Percentiles rank a stretch among this genome's conserved stretches.
Evolutionary conservation across 2,329 filamentous ascomycete species (phyloP).

Genomic region (Aspergillus hortae): DNA sequence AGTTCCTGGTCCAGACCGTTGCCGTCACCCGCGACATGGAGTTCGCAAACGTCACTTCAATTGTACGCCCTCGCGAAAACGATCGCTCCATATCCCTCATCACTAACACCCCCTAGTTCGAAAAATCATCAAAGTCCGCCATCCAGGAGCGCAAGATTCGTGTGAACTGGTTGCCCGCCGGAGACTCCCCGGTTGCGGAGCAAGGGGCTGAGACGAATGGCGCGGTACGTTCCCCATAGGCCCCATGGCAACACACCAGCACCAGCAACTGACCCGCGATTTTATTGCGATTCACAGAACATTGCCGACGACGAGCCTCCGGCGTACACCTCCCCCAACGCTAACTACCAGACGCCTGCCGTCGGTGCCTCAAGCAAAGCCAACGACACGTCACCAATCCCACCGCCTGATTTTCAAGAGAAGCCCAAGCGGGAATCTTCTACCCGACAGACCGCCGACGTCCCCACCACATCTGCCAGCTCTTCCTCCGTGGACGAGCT

Average conservation of each 20-base stretch:
- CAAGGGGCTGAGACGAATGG: slow-evolving; percentile 31
- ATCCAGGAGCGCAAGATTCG: slow-evolving; percentile 96
- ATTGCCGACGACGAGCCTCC: slow-evolving; percentile 46
- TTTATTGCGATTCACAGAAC: slow-evolving; percentile 18
- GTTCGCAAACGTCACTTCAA: slow-evolving; percentile 71
- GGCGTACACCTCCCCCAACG: slow-evolving; percentile 55
- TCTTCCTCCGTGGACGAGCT: slow-evolving; percentile 59
- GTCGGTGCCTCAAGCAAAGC: slow-evolving; percentile 41
- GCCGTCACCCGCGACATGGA: slow-evolving; percentile 79
- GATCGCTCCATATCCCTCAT: not conserved
- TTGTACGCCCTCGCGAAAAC: slow-evolving; percentile 57
- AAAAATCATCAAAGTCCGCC: slow-evolving; percentile 69
- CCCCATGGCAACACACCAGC: not conserved
- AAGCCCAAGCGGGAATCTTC: slow-evolving; percentile 34
- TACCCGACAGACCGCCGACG: slow-evolving; percentile 37
- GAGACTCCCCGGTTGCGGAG: slow-evolving; percentile 39
- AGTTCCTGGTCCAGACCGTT: slow-evolving; percentile 94
- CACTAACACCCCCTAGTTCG: slow-evolving; percentile 54
- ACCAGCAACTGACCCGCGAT: not conserved
- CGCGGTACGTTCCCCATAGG: slow-evolving; percentile 25
- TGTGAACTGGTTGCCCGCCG: slow-evolving; percentile 74
- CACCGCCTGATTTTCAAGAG: slow-evolving; percentile 34
- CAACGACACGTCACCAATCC: slow-evolving; percentile 30
- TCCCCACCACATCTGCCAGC: slow-evolving; percentile 37
- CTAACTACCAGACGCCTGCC: slow-evolving; percentile 44